A percentile compares a stretch with the other conserved stretches of the same genome.
Evolutionary conservation across 2,329 filamentous ascomycete genomes (phyloP).

Genomic region (Xylaria sp.): DNA sequence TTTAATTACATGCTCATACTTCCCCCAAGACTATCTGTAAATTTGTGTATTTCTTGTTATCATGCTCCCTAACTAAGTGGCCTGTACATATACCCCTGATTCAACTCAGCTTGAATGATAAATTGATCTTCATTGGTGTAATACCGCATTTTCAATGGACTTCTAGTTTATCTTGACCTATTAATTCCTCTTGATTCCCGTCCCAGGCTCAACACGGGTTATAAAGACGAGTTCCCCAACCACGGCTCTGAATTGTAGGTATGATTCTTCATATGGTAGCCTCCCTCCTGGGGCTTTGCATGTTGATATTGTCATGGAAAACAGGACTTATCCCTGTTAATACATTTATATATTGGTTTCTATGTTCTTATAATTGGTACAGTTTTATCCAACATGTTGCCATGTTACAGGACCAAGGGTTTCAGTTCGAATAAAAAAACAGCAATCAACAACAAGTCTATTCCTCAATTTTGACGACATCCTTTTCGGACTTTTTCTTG

Average conservation of each 20-base stretch:
- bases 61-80: background rate
- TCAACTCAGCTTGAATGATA: background rate
- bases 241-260: no score
- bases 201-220: no score
- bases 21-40: background rate
- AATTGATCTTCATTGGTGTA: background rate
- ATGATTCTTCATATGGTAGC: background rate
- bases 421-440: conserved; percentile 2
- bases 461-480: conserved; percentile 26
- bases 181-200: background rate
- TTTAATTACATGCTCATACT: conserved; percentile 15
- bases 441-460: conserved; percentile 22
- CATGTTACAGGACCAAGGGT: background rate
- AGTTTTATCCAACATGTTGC: background rate
- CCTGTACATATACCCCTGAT: background rate
- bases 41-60: conserved; percentile 12
- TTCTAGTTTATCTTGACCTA: background rate
- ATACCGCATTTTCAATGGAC: background rate
- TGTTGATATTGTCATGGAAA: background rate
- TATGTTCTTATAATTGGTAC: conserved; percentile 9
- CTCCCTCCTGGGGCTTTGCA: background rate
- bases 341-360: conserved; percentile 14
- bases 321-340: background rate
- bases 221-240: background rate
- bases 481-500: conserved; percentile 49